These are phyloP conservation scores for Nakaseomyces kungkrabaensis DNA, from an alignment of 1,139 yeast species.

Conservation along the genomic window DNA sequence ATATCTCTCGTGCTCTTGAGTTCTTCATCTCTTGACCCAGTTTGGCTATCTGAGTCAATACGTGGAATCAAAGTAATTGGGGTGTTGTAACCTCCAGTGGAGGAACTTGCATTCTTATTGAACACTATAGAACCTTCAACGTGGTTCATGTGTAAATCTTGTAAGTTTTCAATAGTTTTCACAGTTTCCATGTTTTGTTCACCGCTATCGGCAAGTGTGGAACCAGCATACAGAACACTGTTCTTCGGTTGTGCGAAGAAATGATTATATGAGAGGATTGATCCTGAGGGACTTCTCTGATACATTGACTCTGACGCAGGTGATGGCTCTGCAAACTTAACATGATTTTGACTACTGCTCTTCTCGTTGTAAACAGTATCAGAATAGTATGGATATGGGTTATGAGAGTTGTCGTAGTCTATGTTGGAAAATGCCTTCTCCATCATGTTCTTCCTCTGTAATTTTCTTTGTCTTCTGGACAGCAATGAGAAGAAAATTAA, in stretches of 20 bases:
- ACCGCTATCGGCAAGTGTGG: background rate
- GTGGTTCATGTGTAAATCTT: background rate
- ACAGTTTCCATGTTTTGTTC: background rate
- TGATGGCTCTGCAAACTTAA: background rate
- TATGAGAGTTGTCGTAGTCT: background rate
- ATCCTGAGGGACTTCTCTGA: background rate
- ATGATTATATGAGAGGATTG: background rate
- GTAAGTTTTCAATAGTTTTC: background rate
- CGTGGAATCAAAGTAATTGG: background rate
- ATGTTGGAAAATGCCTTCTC: background rate
- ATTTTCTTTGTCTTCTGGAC: background rate
- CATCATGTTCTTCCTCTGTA: background rate
- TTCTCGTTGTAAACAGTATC: background rate
- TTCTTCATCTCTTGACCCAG: constrained; percentile 1
- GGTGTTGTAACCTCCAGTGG: background rate
- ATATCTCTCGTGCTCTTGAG: background rate
- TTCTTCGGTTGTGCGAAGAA: background rate
- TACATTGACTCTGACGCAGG: background rate
- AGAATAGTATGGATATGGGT: background rate
- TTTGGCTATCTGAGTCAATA: background rate
- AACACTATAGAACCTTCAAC: background rate
- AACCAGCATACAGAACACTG: background rate
- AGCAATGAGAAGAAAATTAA: background rate
- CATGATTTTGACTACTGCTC: background rate
- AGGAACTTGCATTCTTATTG: background rate